Evolutionary conservation across 257 asterid species (phyloP), one percentile per base, ranked within the genome.

Genomic region (Petrea volubilis): DNA sequence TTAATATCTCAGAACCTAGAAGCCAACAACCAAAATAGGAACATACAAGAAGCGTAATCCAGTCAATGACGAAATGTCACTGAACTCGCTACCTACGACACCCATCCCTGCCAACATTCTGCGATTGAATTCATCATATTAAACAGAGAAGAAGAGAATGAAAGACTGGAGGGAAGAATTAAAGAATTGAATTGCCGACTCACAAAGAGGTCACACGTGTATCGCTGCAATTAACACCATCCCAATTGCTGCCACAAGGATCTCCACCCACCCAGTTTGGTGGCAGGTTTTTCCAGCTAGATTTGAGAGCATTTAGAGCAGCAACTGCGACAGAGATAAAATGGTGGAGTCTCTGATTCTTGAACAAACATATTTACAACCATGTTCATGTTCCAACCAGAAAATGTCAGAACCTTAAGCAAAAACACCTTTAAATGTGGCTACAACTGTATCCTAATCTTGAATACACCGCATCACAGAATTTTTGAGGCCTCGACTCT

Each of bases 171-270:
- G 33, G 27, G n/a, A 29, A 62, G 56, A 17, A 38, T 79, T 71
- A 21, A 8, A 47, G 21, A 20, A 55, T 60, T 12, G 10, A 28
- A 49, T 63, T 17, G 51, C 3, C 13, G 52, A 86, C 88, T 83
- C 74, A 87, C 97, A 93, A 64, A 40, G 96, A 83, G 56, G 82
- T 87, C 24, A 93, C 88, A 0, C 87, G 96, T 23, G 86, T 75
- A 59, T 67, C 72, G 3, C 76, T 82, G 82, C 98, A 91, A 62
- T 28, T 53, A 70, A 91, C 64, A 52, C 98, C 98, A 33, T 86
- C 96, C 98, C 98, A 93, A 3, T 60, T 55, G 64, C 79, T 71
- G 57, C 86, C 91, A 73, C 98, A 93, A 66, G 98, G 96, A 87
- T 93, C 98, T 2, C 76, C 33, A 10, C 94, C 96, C 17, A 25